Evolutionary conservation across 192 early-diverging fungal species (phyloP).

Genomic region (Dissophora ornata): DNA sequence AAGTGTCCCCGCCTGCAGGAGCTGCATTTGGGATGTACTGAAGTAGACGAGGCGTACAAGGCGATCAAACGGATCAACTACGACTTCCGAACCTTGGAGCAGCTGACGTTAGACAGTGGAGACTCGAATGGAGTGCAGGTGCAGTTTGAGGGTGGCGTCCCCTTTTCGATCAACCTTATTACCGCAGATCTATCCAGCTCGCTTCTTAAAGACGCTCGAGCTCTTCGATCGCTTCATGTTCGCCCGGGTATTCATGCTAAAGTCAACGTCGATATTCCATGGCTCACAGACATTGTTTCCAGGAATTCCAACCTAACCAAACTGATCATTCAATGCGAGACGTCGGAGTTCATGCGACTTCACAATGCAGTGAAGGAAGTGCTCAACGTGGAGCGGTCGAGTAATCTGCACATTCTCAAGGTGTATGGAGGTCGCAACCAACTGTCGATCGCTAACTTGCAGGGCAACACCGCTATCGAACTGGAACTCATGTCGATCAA

Average conservation of each 20-base stretch:
- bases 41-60: conserved; percentile 2
- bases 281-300: neutral
- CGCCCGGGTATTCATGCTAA: neutral
- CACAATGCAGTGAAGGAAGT: neutral
- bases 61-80: conserved; percentile 7
- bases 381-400: neutral
- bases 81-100: conserved; percentile 4
- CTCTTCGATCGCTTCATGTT: neutral
- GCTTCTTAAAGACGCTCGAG: neutral
- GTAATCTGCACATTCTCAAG: neutral
- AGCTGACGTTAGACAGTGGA: neutral
- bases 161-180: neutral
- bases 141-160: neutral
- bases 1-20: conserved; percentile 13
- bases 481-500: conserved; percentile 6
- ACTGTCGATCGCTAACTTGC: conserved; percentile 1
- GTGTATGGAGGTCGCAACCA: conserved; percentile 9
- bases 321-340: neutral
- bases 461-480: neutral
- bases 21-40: neutral
- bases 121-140: neutral
- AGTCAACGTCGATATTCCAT: neutral
- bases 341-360: neutral
- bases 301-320: neutral
- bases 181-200: neutral